Evolutionary conservation across 768 basidiomycete genomes (phyloP).

Genomic region (Boletus rufocinnamomeus): DNA sequence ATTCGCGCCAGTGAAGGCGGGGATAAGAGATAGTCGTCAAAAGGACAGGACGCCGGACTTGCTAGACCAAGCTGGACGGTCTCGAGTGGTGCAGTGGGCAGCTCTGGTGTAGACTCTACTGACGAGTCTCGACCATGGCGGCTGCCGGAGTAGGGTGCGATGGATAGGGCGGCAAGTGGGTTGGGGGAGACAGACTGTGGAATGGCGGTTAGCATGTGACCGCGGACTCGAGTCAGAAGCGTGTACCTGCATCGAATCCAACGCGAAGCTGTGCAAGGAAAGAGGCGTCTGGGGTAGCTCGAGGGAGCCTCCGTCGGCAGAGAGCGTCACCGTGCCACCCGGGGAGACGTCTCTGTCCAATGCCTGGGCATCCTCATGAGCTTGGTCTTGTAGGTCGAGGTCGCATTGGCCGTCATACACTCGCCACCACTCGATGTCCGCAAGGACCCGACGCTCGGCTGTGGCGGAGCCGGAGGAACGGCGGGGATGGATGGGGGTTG

Average conservation of each 20-base stretch:
- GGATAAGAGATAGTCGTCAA: slow-evolving; percentile 33
- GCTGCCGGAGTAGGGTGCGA: slow-evolving; percentile 51
- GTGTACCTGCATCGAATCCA: slow-evolving; percentile 32
- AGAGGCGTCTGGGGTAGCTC: slow-evolving; percentile 43
- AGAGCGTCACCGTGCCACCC: slow-evolving; percentile 36
- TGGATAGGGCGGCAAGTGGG: slow-evolving; percentile 56
- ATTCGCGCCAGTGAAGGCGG: slow-evolving; percentile 24
- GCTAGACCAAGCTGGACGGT: slow-evolving; percentile 40
- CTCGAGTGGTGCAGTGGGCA: slow-evolving; percentile 41
- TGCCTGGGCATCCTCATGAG: slow-evolving; percentile 23
- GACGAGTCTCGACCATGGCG: slow-evolving; percentile 48
- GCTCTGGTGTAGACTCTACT: slow-evolving; percentile 58
- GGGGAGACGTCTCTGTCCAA: slow-evolving; percentile 15
- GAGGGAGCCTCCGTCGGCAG: slow-evolving; percentile 38
- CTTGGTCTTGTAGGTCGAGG: slow-evolving; percentile 33
- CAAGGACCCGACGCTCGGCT: slow-evolving; percentile 66
- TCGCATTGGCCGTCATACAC: slow-evolving; percentile 70
- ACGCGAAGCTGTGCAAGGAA: slow-evolving; percentile 21
- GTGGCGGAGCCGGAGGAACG: slow-evolving; percentile 73
- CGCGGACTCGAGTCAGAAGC: not conserved
- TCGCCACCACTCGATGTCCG: slow-evolving; percentile 88
- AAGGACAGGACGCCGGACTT: slow-evolving; percentile 41
- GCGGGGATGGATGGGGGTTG: slow-evolving; percentile 42
- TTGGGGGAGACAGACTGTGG: slow-evolving; percentile 38
- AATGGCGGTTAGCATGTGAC: slow-evolving; percentile 27